Base-by-base conservation (phyloP, 768 basidiomycete genomes). In the Leccinellum rugosiceps region DNA sequence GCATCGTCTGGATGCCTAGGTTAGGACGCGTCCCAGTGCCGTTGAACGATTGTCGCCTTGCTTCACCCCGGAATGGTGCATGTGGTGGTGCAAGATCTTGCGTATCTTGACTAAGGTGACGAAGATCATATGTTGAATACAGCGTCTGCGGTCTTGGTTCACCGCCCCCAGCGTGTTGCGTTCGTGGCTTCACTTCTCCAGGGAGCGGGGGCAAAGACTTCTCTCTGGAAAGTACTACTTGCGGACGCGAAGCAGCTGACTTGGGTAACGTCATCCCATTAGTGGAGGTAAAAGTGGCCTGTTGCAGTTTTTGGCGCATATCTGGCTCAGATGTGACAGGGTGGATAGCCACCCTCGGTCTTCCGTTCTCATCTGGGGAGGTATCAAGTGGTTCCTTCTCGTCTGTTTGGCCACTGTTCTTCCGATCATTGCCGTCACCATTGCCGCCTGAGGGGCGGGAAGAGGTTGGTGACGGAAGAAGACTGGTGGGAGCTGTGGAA, bases 191-290 rank as follows among this genome's bases (percentile, higher is more conserved):
- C 65, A 78, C 78, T 23, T 82, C 81, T 15, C 77, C 80, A 3
- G 87, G 91, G 43, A 93, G 78, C 10, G 91, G 90, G 5, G 91
- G 91, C 4, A 93, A 72, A 6, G 84, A 87, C 65, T 93, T 93
- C 58, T 92, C 89, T 50, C 87, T 77, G 17, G 76, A 73, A 54
- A 81, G 59, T 34, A 38, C 30, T 25, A 57, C 47, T 23, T 68
- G 66, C 32, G 59, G 31, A 25, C 62, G 65, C 44, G 53, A 26
- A 26, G 47, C 23, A 3, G 51, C 38, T 21, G 67, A 25, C 44
- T 67, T 74, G 23, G 71, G 67, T 13, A 72, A 51, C 28, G 63
- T 69, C 68, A 71, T 69, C 44, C 61, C 61, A 52, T 62, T 69
- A 49, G 76, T 71, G 4, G 70, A 68, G 31, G 74, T 65, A 53